Conservation (phyloP, 345 rosid species). For the Camelina neglecta region DNA sequence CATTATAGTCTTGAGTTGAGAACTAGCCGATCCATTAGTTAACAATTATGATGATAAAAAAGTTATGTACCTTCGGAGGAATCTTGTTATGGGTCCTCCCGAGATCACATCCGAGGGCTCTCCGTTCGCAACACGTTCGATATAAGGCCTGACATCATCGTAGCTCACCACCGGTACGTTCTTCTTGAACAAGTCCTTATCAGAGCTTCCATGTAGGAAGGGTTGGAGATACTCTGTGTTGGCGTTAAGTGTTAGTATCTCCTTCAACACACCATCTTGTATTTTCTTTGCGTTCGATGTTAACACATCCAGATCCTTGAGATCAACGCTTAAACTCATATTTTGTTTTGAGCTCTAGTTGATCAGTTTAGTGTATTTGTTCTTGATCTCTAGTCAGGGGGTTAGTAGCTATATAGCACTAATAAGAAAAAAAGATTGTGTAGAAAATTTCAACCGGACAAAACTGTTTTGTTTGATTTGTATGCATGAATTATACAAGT, state of each 20-base stretch:
- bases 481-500: too few relatives aligned
- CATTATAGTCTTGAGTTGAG: too few relatives aligned
- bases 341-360: background rate
- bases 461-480: too few relatives aligned
- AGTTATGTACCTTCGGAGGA: constrained; percentile 41
- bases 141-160: constrained; percentile 57
- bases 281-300: constrained; percentile 10
- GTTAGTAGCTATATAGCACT: too few relatives aligned
- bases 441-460: too few relatives aligned
- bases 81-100: constrained; percentile 55
- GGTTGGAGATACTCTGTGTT: constrained; percentile 54
- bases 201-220: constrained; percentile 45
- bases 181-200: constrained; percentile 49
- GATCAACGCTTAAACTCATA: background rate
- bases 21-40: background rate
- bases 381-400: too few relatives aligned
- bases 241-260: constrained; percentile 52
- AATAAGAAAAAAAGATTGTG: too few relatives aligned
- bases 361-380: too few relatives aligned
- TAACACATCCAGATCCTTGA: constrained; percentile 13
- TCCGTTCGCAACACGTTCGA: constrained; percentile 62
- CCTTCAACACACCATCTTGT: constrained; percentile 51
- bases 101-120: constrained; percentile 57
- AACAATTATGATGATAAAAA: background rate
- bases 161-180: constrained; percentile 61